Percentiles rank a stretch among this genome's conserved stretches.
These are phyloP conservation scores for Pilasporangium apinafurcum DNA, from an alignment of 352 stramenopile species.

Conservation along the genomic window DNA sequence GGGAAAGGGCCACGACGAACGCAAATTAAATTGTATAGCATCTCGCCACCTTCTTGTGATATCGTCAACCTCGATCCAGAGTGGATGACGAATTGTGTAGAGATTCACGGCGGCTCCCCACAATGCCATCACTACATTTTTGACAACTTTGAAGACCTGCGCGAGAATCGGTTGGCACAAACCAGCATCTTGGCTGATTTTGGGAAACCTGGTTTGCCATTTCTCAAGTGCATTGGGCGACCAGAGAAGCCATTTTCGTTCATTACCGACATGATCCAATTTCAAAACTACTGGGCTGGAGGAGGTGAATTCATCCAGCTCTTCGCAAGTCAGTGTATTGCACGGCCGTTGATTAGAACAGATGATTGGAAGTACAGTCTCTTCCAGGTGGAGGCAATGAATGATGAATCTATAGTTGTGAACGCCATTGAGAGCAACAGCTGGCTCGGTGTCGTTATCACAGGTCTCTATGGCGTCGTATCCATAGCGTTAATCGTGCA, in stretches of 20 bases:
- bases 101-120: constrained; percentile 14
- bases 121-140: constrained; percentile 47
- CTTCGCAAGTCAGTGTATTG: constrained; percentile 46
- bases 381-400: constrained; percentile 30
- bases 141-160: constrained; percentile 34
- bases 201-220: constrained; percentile 29
- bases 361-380: constrained; percentile 34
- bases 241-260: constrained; percentile 32
- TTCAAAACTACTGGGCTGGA: constrained; percentile 48
- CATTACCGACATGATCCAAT: constrained; percentile 55
- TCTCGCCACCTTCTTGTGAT: constrained; percentile 32
- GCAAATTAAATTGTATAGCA: constrained; percentile 34
- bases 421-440: constrained; percentile 31
- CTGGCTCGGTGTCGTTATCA: constrained; percentile 34
- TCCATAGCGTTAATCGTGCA: constrained; percentile 42
- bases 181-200: constrained; percentile 30
- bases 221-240: constrained; percentile 41
- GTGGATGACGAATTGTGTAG: constrained; percentile 34
- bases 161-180: constrained; percentile 23
- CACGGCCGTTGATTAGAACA: constrained; percentile 28
- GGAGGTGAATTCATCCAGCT: constrained; percentile 42
- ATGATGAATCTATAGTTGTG: constrained; percentile 32
- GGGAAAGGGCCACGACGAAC: constrained; percentile 22
- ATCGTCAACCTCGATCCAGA: constrained; percentile 29
- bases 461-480: constrained; percentile 33